Conservation (phyloP, 208 protist species). For the Trypanosomatidae sp. region DNA sequence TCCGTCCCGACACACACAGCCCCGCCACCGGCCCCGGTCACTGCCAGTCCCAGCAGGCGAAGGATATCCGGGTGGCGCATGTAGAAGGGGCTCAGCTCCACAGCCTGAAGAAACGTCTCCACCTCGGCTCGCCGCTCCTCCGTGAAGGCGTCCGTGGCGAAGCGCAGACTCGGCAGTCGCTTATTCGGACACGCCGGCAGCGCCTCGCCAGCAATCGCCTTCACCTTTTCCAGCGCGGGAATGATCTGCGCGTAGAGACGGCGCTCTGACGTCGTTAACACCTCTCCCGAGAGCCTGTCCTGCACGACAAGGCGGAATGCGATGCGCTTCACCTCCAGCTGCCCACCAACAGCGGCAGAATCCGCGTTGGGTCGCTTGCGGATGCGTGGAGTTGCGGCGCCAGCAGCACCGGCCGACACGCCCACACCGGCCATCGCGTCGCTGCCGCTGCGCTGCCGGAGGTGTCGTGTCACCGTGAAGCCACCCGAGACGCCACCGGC, state of each 20-base stretch:
- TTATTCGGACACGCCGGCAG: constrained; percentile 33
- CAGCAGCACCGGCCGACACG: background rate
- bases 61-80: constrained; percentile 53
- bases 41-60: constrained; percentile 28
- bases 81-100: constrained; percentile 37
- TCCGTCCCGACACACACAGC: no score
- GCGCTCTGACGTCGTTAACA: constrained; percentile 19
- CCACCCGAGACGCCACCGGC: constrained; percentile 15
- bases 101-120: constrained; percentile 35
- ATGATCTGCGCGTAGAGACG: constrained; percentile 42
- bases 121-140: constrained; percentile 51
- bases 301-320: constrained; percentile 17
- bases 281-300: constrained; percentile 8
- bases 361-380: no score
- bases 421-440: background rate
- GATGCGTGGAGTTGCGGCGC: no score
- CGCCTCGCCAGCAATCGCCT: constrained; percentile 18
- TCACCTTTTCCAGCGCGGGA: constrained; percentile 34
- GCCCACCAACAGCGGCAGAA: no score
- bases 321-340: constrained; percentile 48
- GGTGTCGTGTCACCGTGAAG: constrained; percentile 33
- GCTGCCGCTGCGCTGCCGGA: constrained; percentile 18
- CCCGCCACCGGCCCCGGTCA: background rate
- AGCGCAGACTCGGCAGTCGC: constrained; percentile 44
- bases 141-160: constrained; percentile 54